Evolutionary conservation across 2,329 filamentous ascomycete species (phyloP), one percentile per base, ranked within the genome.

Genomic region (Aspergillus bombycis): DNA sequence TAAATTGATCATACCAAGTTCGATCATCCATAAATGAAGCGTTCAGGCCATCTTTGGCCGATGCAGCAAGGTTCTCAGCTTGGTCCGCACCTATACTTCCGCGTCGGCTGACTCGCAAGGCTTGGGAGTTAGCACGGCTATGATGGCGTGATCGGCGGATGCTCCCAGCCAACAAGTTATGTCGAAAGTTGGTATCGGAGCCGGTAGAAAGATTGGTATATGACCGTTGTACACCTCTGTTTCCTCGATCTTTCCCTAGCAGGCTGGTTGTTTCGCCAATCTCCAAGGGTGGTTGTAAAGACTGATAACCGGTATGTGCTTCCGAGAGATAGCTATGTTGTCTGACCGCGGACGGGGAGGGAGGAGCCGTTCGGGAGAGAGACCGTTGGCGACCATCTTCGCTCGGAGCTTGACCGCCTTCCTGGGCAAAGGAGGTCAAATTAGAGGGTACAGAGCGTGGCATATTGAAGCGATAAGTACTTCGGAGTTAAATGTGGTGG

Each of bases 1-100:
- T 97, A 74, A 97, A 97, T 79, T 99, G 95, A 81, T 99, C 95
- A 79, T 98, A 98, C 95, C 95, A 98, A 11, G 96, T 91, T 64
- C 95, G 89, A 70, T 98, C 93, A 73, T 97, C 92, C 57, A 89
- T 82, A 70, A 88, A 89, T 11, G 91, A 79, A 5, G 84, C 81
- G 72, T 89, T 91, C 60, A 79, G 60, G 5, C 66, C 72, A 70
- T 75, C 71, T 84, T 85, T 66, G 83, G 81, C 71, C 85, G 88
- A 62, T 2, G 70, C 65, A 9, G 69, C 64, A 8, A 68, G 3
- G 50, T 72, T 73, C 23, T 69, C 68, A 4, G 61, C 61, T 10
- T 60, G 63, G 80, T 82, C 62, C 69, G 74, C 68, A 91, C 81
- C 59, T 87, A 89, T 64, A 85, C 85, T 63, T 86, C 85, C 28